A percentile compares a stretch with the other conserved stretches of the same genome.
These are phyloP conservation scores for Xylariaceae sp. DNA, from an alignment of 2,329 filamentous ascomycete species.

Conservation along the genomic window DNA sequence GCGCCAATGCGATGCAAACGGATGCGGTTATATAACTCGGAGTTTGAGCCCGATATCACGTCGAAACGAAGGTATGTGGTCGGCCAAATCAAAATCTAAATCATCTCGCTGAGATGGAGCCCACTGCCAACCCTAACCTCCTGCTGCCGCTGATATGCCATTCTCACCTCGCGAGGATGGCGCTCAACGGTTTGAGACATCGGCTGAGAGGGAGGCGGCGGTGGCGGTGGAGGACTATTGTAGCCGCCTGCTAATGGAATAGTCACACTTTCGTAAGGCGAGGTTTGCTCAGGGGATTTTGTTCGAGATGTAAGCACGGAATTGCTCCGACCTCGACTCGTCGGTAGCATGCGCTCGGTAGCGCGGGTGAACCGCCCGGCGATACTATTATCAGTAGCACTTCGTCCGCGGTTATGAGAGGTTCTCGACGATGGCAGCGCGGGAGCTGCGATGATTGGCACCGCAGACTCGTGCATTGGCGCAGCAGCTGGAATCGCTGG, in stretches of 20 bases:
- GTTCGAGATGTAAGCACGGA: constrained; percentile 31
- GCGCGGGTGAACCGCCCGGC: constrained; percentile 51
- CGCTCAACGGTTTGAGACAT: constrained; percentile 25
- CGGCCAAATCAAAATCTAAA: constrained; percentile 33
- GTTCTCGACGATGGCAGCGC: constrained; percentile 38
- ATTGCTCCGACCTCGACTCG: constrained; percentile 50
- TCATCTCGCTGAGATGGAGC: constrained; percentile 50
- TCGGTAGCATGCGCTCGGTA: constrained; percentile 56
- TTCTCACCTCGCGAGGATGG: constrained; percentile 35
- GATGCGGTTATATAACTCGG: constrained; percentile 22
- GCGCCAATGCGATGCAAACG: constrained; percentile 37
- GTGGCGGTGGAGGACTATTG: constrained; percentile 27
- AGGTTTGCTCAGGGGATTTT: constrained; percentile 35
- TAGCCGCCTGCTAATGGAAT: constrained; percentile 27
- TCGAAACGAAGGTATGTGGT: constrained; percentile 1
- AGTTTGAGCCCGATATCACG: not conserved
- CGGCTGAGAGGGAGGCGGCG: constrained; percentile 29
- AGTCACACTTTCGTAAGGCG: constrained; percentile 37
- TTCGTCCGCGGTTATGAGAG: constrained; percentile 53
- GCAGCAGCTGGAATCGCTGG: constrained; percentile 27
- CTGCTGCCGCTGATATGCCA: constrained; percentile 33
- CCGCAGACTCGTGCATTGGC: constrained; percentile 38
- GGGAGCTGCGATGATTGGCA: constrained; percentile 42
- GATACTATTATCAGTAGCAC: constrained; percentile 47
- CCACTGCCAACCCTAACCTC: constrained; percentile 45